A percentile compares a stretch with the other conserved stretches of the same genome.
Evolutionary conservation across 2,329 filamentous ascomycete species (phyloP).

Genomic region (Aquanectria penicillioides): DNA sequence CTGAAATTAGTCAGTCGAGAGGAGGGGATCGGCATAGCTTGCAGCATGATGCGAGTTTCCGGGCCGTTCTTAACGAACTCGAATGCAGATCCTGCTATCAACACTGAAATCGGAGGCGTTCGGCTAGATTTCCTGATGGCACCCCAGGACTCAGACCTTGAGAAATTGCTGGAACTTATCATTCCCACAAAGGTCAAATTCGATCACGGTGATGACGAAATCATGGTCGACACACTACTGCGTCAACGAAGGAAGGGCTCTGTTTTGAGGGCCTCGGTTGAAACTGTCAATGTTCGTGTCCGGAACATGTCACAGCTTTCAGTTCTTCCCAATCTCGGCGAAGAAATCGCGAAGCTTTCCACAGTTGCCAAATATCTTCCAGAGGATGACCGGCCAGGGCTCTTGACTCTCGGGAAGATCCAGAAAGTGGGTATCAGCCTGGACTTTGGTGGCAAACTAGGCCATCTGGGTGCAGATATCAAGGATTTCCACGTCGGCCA

Average conservation of each 20-base stretch:
- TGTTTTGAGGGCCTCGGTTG: conserved; percentile 77
- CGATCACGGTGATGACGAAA: conserved; percentile 86
- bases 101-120: conserved; percentile 71
- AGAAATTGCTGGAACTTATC: conserved; percentile 83
- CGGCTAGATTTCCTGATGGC: conserved; percentile 76
- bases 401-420: conserved; percentile 78
- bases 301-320: conserved; percentile 72
- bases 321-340: conserved; percentile 75
- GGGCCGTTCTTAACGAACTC: conserved; percentile 72
- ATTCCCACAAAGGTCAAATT: conserved; percentile 93
- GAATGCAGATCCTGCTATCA: conserved; percentile 67
- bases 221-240: conserved; percentile 91
- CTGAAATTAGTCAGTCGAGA: conserved; percentile 83
- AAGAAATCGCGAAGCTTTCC: conserved; percentile 83
- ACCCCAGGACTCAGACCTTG: conserved; percentile 83
- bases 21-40: conserved; percentile 75
- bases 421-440: conserved; percentile 70
- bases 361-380: conserved; percentile 94
- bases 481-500: conserved; percentile 78
- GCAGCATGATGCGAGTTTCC: conserved; percentile 78
- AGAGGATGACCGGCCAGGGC: conserved; percentile 91
- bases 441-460: conserved; percentile 75
- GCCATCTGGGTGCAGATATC: conserved; percentile 67
- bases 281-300: conserved; percentile 70
- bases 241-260: conserved; percentile 88